A percentile compares a stretch with the other conserved stretches of the same genome.
Evolutionary conservation across 2,329 filamentous ascomycete species (phyloP).

Genomic region (Sporothrix curviconia): DNA sequence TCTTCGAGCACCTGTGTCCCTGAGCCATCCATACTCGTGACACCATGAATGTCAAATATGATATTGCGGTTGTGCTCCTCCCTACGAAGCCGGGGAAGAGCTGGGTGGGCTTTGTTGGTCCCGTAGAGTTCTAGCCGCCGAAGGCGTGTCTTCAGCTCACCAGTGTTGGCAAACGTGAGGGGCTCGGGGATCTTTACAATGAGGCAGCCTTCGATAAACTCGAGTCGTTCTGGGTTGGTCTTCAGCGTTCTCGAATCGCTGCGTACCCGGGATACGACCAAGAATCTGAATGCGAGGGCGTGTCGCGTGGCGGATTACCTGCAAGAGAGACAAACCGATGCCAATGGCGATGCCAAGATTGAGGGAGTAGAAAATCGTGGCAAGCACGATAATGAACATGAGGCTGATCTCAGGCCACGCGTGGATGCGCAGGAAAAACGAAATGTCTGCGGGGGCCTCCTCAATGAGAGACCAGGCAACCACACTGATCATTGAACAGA

Average conservation of each 20-base stretch:
- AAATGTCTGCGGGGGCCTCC: constrained; percentile 86
- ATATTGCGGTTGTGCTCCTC: constrained; percentile 84
- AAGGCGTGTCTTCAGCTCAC: constrained; percentile 78
- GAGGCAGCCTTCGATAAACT: constrained; percentile 85
- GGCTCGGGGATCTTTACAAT: constrained; percentile 98
- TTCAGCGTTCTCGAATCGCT: constrained; percentile 80
- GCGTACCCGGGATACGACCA: constrained; percentile 76
- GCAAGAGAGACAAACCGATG: constrained; percentile 81
- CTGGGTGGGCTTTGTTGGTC: constrained; percentile 77
- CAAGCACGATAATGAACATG: constrained; percentile 83
- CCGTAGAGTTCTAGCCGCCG: constrained; percentile 83
- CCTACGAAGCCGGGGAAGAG: constrained; percentile 69
- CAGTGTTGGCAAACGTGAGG: constrained; percentile 93
- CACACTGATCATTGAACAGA: constrained; percentile 90
- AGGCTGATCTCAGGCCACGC: constrained; percentile 81
- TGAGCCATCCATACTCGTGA: constrained; percentile 87
- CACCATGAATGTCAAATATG: constrained; percentile 97
- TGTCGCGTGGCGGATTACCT: constrained; percentile 84
- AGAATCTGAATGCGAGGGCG: constrained; percentile 93
- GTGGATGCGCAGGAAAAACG: constrained; percentile 78
- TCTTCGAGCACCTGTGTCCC: constrained; percentile 87
- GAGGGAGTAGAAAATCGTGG: constrained; percentile 92
- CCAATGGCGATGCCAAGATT: constrained; percentile 90
- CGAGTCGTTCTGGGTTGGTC: constrained; percentile 64
- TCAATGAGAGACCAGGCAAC: constrained; percentile 93